Conservation (phyloP, 257 asterid genomes). For the Ballota nigra region DNA sequence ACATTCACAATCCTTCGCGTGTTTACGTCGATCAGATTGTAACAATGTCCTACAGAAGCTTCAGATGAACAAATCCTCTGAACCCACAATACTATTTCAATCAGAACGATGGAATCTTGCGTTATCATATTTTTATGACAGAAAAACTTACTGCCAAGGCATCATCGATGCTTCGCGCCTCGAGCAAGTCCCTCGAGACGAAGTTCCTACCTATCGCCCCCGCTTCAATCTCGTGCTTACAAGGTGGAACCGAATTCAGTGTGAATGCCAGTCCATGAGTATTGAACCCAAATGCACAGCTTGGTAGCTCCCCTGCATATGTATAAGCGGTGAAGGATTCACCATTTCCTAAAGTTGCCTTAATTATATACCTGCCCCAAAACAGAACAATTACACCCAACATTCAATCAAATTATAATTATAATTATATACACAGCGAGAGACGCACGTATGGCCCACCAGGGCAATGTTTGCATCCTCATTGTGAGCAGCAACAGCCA, state of each 20-base stretch:
- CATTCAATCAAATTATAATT: neutral
- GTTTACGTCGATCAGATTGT: constrained; percentile 64
- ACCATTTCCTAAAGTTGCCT: constrained; percentile 49
- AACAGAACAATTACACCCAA: neutral
- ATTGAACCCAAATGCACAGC: constrained; percentile 91
- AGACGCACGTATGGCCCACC: constrained; percentile 72
- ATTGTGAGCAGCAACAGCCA: constrained; percentile 87
- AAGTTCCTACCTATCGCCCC: constrained; percentile 87
- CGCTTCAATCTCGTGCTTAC: constrained; percentile 55
- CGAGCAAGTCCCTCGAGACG: constrained; percentile 76
- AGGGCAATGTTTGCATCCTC: constrained; percentile 92
- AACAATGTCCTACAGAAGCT: constrained; percentile 78
- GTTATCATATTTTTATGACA: neutral
- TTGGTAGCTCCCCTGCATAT: constrained; percentile 95
- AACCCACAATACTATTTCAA: constrained; percentile 19
- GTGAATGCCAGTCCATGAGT: constrained; percentile 82
- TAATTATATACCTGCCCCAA: constrained; percentile 61
- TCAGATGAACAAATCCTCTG: constrained; percentile 70
- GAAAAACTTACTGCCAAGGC: constrained; percentile 54
- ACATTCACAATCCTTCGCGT: constrained; percentile 70
- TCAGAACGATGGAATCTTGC: neutral
- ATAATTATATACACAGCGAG: no score
- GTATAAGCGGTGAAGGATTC: constrained; percentile 75
- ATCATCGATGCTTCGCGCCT: constrained; percentile 65
- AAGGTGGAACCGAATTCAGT: constrained; percentile 82